phyloP scores from a whole-genome alignment of 2,329 filamentous ascomycete species.

The Hypoxylon sp. region DNA sequence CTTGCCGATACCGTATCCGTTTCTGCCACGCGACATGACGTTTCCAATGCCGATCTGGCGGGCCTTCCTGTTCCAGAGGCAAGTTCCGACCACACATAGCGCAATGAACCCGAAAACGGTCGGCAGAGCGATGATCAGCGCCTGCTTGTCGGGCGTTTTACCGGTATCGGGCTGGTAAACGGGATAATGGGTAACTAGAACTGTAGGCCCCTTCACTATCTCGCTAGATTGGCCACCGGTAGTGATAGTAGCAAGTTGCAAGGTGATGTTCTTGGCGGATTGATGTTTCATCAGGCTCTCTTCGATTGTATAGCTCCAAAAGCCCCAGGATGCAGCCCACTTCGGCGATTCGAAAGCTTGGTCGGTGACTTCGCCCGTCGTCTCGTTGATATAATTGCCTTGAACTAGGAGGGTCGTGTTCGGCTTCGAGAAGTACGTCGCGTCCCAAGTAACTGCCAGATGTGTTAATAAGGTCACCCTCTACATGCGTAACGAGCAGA shows the following conservation, averaged over 20 bases:
- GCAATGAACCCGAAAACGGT: constrained; percentile 63
- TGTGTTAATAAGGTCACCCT: constrained; percentile 16
- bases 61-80: constrained; percentile 69
- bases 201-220: constrained; percentile 58
- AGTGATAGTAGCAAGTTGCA: constrained; percentile 61
- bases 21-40: constrained; percentile 63
- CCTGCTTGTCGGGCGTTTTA: constrained; percentile 57
- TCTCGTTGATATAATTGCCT: constrained; percentile 53
- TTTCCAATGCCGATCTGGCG: constrained; percentile 66
- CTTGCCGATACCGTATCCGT: constrained; percentile 62
- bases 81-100: constrained; percentile 67
- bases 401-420: constrained; percentile 57
- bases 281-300: constrained; percentile 57
- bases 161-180: constrained; percentile 52
- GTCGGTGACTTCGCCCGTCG: constrained; percentile 53
- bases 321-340: constrained; percentile 62
- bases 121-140: constrained; percentile 68
- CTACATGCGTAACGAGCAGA: not conserved
- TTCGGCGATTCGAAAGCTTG: constrained; percentile 56
- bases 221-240: constrained; percentile 51
- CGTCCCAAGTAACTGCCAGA: constrained; percentile 70
- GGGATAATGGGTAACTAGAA: constrained; percentile 59
- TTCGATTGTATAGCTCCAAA: constrained; percentile 63
- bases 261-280: constrained; percentile 63
- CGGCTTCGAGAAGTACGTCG: constrained; percentile 63